A percentile compares a stretch with the other conserved stretches of the same genome.
Evolutionary conservation across 148 eudicot species (phyloP).

Genomic region (Camellia granthamiana): DNA sequence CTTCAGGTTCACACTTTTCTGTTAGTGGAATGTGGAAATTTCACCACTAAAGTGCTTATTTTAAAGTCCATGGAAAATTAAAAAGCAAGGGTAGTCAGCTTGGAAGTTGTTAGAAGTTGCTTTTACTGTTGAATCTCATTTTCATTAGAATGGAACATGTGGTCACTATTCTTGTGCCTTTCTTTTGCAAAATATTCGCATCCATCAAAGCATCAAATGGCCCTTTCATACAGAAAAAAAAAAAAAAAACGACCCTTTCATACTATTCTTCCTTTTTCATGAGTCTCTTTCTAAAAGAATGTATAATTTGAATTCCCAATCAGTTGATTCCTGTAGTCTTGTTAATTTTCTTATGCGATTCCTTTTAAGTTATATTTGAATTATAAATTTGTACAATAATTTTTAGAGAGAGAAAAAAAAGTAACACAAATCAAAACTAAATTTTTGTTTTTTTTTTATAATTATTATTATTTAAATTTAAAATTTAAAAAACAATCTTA

Average conservation of each 20-base stretch:
- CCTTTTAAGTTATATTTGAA: not conserved
- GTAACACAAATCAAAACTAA: too few species aligned
- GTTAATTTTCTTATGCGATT: not conserved
- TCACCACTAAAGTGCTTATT: not conserved
- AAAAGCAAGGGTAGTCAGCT: not conserved
- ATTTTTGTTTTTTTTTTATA: too few species aligned
- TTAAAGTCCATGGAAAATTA: not conserved
- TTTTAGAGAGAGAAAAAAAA: too few species aligned
- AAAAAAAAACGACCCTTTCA: too few species aligned
- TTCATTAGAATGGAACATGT: not conserved
- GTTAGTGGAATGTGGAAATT: slow-evolving; percentile 4
- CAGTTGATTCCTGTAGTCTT: not conserved
- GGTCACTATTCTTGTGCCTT: not conserved
- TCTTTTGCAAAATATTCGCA: not conserved
- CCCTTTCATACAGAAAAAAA: not conserved
- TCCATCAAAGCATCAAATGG: not conserved
- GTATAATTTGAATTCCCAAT: not conserved
- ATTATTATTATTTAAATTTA: too few species aligned
- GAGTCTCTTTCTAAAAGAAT: not conserved
- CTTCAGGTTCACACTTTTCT: slow-evolving; percentile 23
- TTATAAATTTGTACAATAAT: too few species aligned
- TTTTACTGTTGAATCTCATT: not conserved
- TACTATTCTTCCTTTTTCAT: not conserved
- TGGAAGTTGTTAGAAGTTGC: not conserved
- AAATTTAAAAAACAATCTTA: too few species aligned